Evolutionary conservation across 2,329 filamentous ascomycete genomes (phyloP), one percentile per base, ranked within the genome.

Genomic region (Alternaria triticimaculans): DNA sequence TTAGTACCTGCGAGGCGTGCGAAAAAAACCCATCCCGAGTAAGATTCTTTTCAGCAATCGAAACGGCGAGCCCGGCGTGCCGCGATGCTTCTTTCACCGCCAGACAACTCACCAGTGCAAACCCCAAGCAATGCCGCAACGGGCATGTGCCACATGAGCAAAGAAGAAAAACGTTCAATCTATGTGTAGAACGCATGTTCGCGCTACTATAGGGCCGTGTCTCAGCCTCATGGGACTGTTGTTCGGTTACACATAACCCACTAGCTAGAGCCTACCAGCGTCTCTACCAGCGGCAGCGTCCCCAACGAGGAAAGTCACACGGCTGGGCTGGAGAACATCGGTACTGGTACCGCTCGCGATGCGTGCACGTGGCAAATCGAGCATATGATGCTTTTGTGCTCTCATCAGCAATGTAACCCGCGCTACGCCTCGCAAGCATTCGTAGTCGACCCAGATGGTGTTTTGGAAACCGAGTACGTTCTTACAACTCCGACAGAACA

Each of bases 151-250:
- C n/a, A 51, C 53, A 55, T 41, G 37, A 41, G 37, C 37, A 18
- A n/a, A n/a, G 30, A 33, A 12, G 33, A 37, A 45, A n/a, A 25
- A 45, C 20, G 20, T 33, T 41, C 15, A 23, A 26, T 21, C 11
- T 12, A 28, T 11, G 26, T 53, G 41, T 46, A 46, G 44, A 58
- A 58, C 46, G n/a, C 54, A 51, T 48, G 37, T 58, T 53, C 41
- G 55, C 20, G 55, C 46, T 51, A 43, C 37, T 37, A 49, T 49
- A 23, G 58, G 49, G 41, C 43, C 43, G 6, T 60, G 58, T 25
- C 50, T 45, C 20, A 28, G 50, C 51, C 50, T 28, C 49, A 53
- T 25, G 30, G 49, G 9, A 12, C 20, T 2, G 28, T 5, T 15
- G 33, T 8, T 20, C 15, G 9, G 30, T 53, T n/a, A 20, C 30